These are phyloP conservation scores for Fusarium pininemorale DNA, from an alignment of 2,329 filamentous ascomycete species.

Conservation along the genomic window DNA sequence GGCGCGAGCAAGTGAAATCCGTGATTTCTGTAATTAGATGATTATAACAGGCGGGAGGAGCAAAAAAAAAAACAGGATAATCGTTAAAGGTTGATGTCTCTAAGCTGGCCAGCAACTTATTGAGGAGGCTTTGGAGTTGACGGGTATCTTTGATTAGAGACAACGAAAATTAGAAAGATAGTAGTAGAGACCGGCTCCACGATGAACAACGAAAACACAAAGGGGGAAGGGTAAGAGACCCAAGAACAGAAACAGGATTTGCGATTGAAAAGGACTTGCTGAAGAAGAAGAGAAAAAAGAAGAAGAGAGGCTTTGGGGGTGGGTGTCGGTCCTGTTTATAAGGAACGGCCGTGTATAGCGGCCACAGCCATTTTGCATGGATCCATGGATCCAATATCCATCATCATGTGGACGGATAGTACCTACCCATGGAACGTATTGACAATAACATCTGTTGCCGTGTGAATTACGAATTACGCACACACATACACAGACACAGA, in stretches of 20 bases:
- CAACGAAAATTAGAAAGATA: slow-evolving; percentile 48
- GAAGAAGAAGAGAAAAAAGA: slow-evolving; percentile 59
- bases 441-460: slow-evolving; percentile 16
- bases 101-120: slow-evolving; percentile 55
- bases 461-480: slow-evolving; percentile 9
- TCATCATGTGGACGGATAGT: neutral
- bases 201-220: slow-evolving; percentile 50
- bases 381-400: neutral
- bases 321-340: slow-evolving; percentile 49
- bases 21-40: slow-evolving; percentile 57
- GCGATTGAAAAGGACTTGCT: slow-evolving; percentile 70
- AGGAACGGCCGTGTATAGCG: slow-evolving; percentile 31
- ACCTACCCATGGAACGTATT: neutral
- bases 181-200: slow-evolving; percentile 66
- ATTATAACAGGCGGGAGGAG: slow-evolving; percentile 44
- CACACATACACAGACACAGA: neutral
- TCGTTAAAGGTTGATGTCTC: slow-evolving; percentile 42
- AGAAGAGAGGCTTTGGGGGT: slow-evolving; percentile 40
- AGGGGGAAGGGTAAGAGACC: slow-evolving; percentile 50
- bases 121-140: slow-evolving; percentile 26
- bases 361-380: slow-evolving; percentile 6
- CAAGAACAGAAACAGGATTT: slow-evolving; percentile 61
- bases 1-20: slow-evolving; percentile 66
- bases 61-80: slow-evolving; percentile 15
- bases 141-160: slow-evolving; percentile 41